Base-by-base conservation (phyloP, 2,329 filamentous ascomycete genomes). In the Fusarium mundagurra region DNA sequence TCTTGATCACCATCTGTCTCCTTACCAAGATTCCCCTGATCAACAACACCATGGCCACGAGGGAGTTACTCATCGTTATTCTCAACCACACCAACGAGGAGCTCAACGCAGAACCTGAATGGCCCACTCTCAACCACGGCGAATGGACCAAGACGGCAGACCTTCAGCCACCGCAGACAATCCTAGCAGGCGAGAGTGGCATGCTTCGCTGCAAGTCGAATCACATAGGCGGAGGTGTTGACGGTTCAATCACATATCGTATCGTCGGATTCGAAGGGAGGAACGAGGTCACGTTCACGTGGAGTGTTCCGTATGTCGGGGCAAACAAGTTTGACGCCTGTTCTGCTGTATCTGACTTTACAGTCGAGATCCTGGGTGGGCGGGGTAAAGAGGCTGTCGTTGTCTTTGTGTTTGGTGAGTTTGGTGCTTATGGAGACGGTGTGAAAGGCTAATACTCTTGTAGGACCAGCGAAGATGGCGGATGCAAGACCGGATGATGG, bases 331-430 rank as follows among this genome's bases (percentile, higher is more conserved):
- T 69, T 18, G 33, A 60, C 9, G 31, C 12, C 31, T 44, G 20
- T 11, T 69, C 34, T n/a, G 29, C 45, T 7, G 10, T 43, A 8
- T 24, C 43, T 11, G 39, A n/a, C 51, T 70, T 70, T 27, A 27
- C 24, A 1, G 39, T 70, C 2, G 45, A 53, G 12, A 31, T 60
- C 4, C 8, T 70, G 24, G 64, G 64, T 8, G 64, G 67, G 20
- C 34, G 39, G 14, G 64, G 64, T 0, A 68, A 36, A 9, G 64
- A 67, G 34, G 41, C 67, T 47, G 64, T 67, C 3, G 67, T 50
- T 20, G 29, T 69, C 18, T 69, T 69, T 39, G 58, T 70, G 3
- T 60, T 69, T 31, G 64, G 67, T 70, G 24, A 64, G 64, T 64
- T 8, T 27, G 8, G 4, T n/a, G 1, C 13, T 4, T 6, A 8